These are phyloP conservation scores for Calonectria hawksworthii DNA, from an alignment of 2,329 filamentous ascomycete genomes.

Conservation along the genomic window DNA sequence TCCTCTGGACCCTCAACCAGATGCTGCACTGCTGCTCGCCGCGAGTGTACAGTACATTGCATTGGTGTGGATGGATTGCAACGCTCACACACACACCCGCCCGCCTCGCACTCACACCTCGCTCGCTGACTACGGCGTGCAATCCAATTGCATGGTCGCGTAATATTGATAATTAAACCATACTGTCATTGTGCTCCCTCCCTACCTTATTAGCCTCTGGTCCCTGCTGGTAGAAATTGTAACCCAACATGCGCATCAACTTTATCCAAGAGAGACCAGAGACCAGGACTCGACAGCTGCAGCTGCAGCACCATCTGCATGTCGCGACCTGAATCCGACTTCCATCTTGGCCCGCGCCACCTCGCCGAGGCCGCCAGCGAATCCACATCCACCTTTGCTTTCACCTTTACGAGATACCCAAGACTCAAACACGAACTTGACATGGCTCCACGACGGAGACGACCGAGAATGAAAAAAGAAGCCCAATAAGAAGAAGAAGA, in stretches of 20 bases:
- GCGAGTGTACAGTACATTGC: neutral
- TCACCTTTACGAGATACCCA: neutral
- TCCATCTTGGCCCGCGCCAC: neutral
- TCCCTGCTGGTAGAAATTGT: neutral
- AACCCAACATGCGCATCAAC: neutral
- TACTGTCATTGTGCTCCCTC: neutral
- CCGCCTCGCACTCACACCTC: neutral
- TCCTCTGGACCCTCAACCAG: neutral
- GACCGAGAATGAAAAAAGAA: neutral
- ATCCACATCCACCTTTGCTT: neutral
- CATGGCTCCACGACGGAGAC: neutral
- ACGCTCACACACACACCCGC: neutral
- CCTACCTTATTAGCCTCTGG: slow-evolving; percentile 1
- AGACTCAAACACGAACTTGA: slow-evolving; percentile 5
- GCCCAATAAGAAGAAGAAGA: neutral
- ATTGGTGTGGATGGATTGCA: neutral
- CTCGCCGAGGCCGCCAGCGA: neutral
- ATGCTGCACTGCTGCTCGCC: neutral
- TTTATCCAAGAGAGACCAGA: neutral
- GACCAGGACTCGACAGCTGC: neutral
- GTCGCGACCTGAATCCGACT: neutral
- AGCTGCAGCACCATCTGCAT: neutral
- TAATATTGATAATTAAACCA: slow-evolving; percentile 9
- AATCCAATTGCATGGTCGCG: neutral
- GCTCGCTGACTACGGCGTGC: neutral